Evolutionary conservation across 768 basidiomycete genomes (phyloP).

Genomic region (Tulasnella sp.): DNA sequence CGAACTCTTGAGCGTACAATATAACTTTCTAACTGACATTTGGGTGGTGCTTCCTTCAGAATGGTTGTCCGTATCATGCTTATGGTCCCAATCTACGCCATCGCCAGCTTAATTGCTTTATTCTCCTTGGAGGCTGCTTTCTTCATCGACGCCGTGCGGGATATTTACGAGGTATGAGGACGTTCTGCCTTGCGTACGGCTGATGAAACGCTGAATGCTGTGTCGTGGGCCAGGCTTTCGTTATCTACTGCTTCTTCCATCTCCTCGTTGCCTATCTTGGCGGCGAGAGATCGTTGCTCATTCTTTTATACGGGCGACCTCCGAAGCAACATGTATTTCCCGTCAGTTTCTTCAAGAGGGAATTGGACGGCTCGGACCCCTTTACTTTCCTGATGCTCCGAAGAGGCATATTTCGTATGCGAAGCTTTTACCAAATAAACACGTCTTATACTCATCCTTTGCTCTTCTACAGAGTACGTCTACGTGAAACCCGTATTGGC

Average conservation of each 20-base stretch:
- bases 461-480: slow-evolving; percentile 66
- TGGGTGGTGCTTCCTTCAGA: slow-evolving; percentile 35
- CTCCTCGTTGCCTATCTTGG: slow-evolving; percentile 77
- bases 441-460: background rate
- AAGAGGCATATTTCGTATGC: slow-evolving; percentile 84
- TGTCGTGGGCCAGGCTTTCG: slow-evolving; percentile 54
- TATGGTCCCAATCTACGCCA: slow-evolving; percentile 84
- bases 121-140: slow-evolving; percentile 93
- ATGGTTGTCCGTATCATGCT: slow-evolving; percentile 93
- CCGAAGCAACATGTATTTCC: slow-evolving; percentile 85
- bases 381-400: slow-evolving; percentile 89
- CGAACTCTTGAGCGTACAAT: background rate
- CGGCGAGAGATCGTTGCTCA: slow-evolving; percentile 86
- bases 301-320: slow-evolving; percentile 80
- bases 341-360: slow-evolving; percentile 64
- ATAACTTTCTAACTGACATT: background rate
- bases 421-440: slow-evolving; percentile 4
- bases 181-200: background rate
- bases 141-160: slow-evolving; percentile 87
- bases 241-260: slow-evolving; percentile 87
- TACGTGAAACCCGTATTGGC: slow-evolving; percentile 91
- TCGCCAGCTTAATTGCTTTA: slow-evolving; percentile 84
- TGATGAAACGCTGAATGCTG: background rate
- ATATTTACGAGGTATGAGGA: slow-evolving; percentile 79
- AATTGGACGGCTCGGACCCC: slow-evolving; percentile 91